Percentiles rank a stretch among this genome's conserved stretches.
phyloP scores from a whole-genome alignment of 495 filamentous ascomycete genomes.

The Oleoguttula mirabilis region DNA sequence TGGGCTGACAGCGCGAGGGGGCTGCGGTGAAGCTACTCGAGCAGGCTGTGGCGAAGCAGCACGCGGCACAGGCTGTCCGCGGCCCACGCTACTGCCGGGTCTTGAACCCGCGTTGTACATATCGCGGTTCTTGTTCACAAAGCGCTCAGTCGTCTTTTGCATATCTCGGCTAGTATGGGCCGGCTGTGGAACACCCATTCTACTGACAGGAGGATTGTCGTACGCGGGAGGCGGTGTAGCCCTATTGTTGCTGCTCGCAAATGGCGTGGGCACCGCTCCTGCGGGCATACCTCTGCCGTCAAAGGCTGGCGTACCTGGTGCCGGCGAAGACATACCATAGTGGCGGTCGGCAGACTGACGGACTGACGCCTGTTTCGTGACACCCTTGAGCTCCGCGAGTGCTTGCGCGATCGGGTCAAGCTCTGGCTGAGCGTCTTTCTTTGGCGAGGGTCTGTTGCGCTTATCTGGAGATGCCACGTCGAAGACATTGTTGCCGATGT shows the following conservation, averaged over 20 bases:
- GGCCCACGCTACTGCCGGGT: conserved; percentile 12
- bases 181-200: conserved; percentile 79
- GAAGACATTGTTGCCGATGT: conserved; percentile 93
- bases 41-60: background rate
- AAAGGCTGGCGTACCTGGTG: conserved; percentile 33
- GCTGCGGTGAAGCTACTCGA: conserved; percentile 17
- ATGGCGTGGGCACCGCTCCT: conserved; percentile 40
- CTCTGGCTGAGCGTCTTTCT: conserved; percentile 41
- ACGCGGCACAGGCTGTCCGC: conserved; percentile 1
- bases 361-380: conserved; percentile 60
- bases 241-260: conserved; percentile 36
- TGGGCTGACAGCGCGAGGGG: conserved; percentile 26
- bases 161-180: conserved; percentile 87
- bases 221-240: conserved; percentile 76
- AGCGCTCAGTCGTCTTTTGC: conserved; percentile 83
- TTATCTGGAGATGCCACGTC: conserved; percentile 76
- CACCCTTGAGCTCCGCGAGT: conserved; percentile 81
- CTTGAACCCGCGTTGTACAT: conserved; percentile 44
- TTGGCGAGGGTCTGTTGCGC: conserved; percentile 20
- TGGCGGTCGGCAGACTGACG: conserved; percentile 88
- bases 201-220: conserved; percentile 49
- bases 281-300: conserved; percentile 35
- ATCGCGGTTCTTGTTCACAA: conserved; percentile 66
- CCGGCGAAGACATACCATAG: conserved; percentile 78
- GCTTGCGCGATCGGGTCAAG: conserved; percentile 85